These are phyloP conservation scores for Udeniomyces megalosporus DNA, from an alignment of 768 basidiomycete species.

Conservation along the genomic window DNA sequence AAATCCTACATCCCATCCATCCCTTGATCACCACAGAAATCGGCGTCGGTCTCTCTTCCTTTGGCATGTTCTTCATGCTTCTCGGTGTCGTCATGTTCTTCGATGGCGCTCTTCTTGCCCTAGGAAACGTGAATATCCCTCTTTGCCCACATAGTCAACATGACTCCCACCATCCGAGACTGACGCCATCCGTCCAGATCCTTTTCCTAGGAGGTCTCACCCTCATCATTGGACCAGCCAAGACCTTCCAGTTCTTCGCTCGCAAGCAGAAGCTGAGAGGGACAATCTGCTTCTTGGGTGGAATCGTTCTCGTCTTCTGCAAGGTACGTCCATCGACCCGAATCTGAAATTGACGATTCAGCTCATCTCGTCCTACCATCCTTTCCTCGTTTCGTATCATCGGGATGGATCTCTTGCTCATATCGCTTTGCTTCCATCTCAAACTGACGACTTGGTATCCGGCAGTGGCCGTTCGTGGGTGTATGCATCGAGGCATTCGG, in stretches of 20 bases:
- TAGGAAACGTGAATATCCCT: conserved; percentile 65
- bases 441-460: too few species aligned
- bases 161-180: neutral
- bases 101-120: conserved; percentile 81
- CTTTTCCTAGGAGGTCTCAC: conserved; percentile 88
- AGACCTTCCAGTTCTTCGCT: conserved; percentile 96
- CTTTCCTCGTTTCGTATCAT: too few species aligned
- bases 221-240: conserved; percentile 88
- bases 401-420: neutral
- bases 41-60: conserved; percentile 27
- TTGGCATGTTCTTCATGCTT: conserved; percentile 89
- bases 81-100: conserved; percentile 85
- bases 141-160: neutral
- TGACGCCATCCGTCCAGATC: conserved; percentile 38
- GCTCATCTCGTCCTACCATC: too few species aligned
- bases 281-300: conserved; percentile 66
- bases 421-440: neutral
- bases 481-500: conserved; percentile 90
- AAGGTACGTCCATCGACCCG: conserved; percentile 33
- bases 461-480: conserved; percentile 69
- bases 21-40: conserved; percentile 36
- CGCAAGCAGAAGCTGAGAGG: conserved; percentile 88
- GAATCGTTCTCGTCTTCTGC: conserved; percentile 79
- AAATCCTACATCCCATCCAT: neutral
- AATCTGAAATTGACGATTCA: too few species aligned